Base-by-base conservation (phyloP, 768 basidiomycete genomes). In the Lactarius indigo region DNA sequence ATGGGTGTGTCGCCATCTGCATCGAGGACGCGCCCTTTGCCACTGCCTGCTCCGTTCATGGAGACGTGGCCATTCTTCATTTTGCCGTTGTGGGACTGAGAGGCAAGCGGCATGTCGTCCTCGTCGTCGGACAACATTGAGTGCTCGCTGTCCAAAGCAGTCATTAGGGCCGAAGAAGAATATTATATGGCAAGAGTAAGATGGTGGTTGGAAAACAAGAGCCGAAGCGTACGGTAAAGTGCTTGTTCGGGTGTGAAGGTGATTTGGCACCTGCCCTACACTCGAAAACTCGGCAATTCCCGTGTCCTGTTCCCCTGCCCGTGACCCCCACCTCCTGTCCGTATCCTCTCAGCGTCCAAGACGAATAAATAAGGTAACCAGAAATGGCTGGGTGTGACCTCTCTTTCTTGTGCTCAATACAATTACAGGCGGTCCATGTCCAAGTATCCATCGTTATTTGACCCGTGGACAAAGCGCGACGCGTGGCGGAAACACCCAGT, bases 401-500 rank as follows among this genome's bases (percentile, higher is more conserved):
- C 23, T 52, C 50, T 52, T 52, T 13, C 2, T 5, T 26, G 10
- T 26, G 23, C 23, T 52, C 26, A 17, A 18, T 18, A 4, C 50
- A 33, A 10, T 20, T 23, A 0, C 26, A 56, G 58, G 41, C 13
- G 33, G 33, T 7, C 72, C 37, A 74, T 69, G 61, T 71, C 68
- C 26, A 69, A 70, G 68, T 82, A 80, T 63, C 89, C 87, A n/a
- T 80, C 91, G 62, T 95, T 88, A 74, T 88, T 93, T 77, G 95
- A 97, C 76, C 94, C 94, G 59, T 97, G 95, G 95, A 92, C 92
- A 26, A 94, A 91, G 79, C 81, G 87, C 68, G 94, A 97, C 72
- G 92, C 93, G 44, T 97, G 94, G 94, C 84, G 95, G 73, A 94
- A 88, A 76, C 87, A 86, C 73, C 88, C 91, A n/a, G 85, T 96